phyloP scores from a whole-genome alignment of 23 red algal genomes.

The Gracilaria domingensis region DNA sequence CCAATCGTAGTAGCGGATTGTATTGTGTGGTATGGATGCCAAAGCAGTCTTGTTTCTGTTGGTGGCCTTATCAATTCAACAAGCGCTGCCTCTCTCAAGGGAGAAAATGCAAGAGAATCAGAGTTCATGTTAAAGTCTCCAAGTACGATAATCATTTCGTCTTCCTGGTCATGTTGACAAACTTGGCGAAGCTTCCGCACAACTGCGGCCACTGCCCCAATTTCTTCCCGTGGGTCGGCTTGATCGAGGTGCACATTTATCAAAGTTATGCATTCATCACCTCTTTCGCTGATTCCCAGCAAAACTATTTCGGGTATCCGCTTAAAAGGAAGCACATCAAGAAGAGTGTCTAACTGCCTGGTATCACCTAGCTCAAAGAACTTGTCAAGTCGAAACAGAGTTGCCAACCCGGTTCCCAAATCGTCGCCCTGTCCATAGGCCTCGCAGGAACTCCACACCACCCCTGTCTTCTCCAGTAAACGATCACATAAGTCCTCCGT shows the following conservation, averaged over 20 bases:
- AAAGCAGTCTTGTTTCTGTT: not conserved
- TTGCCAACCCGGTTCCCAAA: not conserved
- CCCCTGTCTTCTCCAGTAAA: slow-evolving; percentile 14
- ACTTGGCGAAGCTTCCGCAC: slow-evolving; percentile 30
- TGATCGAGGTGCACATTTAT: slow-evolving; percentile 57
- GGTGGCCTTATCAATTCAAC: slow-evolving; percentile 58
- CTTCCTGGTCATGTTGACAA: not conserved
- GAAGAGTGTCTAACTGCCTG: slow-evolving; percentile 13
- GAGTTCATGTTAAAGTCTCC: slow-evolving; percentile 71
- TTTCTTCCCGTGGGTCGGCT: slow-evolving; percentile 31
- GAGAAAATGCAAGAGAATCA: slow-evolving; percentile 38
- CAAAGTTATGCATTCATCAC: slow-evolving; percentile 24
- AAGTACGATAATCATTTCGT: slow-evolving; percentile 20
- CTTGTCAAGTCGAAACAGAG: slow-evolving; percentile 42
- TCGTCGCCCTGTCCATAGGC: not conserved
- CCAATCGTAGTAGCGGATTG: slow-evolving; percentile 46
- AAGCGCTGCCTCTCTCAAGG: slow-evolving; percentile 28
- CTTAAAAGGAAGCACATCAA: slow-evolving; percentile 16
- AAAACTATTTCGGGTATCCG: slow-evolving; percentile 34
- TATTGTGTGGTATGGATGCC: slow-evolving; percentile 40
- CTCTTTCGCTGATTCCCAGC: not conserved
- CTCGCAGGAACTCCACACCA: slow-evolving; percentile 6
- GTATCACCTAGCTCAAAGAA: not conserved
- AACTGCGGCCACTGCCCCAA: slow-evolving; percentile 16
- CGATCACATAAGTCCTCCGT: not conserved